A percentile compares a stretch with the other conserved stretches of the same genome.
Conservation (phyloP, 1,284 basidiomycete species). For the Papiliotrema nemorosa region DNA sequence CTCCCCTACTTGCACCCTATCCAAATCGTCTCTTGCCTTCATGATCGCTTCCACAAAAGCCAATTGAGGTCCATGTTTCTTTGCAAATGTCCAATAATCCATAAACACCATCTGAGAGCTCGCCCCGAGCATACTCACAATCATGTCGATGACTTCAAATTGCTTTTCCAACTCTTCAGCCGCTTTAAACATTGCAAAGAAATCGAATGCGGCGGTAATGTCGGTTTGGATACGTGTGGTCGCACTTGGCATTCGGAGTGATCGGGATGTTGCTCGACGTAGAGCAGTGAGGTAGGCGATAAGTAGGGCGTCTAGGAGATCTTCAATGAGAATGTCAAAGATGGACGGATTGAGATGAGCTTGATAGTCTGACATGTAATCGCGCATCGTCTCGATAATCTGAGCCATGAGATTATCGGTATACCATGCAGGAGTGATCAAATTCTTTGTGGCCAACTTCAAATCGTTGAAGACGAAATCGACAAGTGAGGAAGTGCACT, state of each 20-base stretch:
- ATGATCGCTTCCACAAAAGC: constrained; percentile 86
- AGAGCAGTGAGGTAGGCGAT: constrained; percentile 86
- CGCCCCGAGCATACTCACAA: constrained; percentile 79
- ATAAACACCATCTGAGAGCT: constrained; percentile 91
- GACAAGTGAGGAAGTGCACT: constrained; percentile 90
- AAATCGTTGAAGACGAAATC: constrained; percentile 94
- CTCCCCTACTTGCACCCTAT: constrained; percentile 78
- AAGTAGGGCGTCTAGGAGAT: constrained; percentile 87
- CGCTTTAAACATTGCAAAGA: constrained; percentile 77
- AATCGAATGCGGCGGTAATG: constrained; percentile 68
- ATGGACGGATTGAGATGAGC: constrained; percentile 85
- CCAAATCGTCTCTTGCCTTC: constrained; percentile 85
- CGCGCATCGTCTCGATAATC: constrained; percentile 90
- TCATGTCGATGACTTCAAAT: constrained; percentile 83
- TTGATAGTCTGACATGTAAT: constrained; percentile 92
- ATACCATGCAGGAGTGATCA: constrained; percentile 85
- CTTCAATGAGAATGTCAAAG: constrained; percentile 87
- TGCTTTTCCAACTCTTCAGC: constrained; percentile 74
- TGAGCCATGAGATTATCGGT: constrained; percentile 57
- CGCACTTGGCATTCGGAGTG: constrained; percentile 81
- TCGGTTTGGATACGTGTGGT: constrained; percentile 79
- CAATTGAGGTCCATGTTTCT: constrained; percentile 88
- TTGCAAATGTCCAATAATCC: constrained; percentile 95
- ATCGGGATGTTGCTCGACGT: constrained; percentile 64
- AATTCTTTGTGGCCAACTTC: constrained; percentile 76